Evolutionary conservation across 1,284 basidiomycete species (phyloP).

Genomic region (Trichosporon sp.): DNA sequence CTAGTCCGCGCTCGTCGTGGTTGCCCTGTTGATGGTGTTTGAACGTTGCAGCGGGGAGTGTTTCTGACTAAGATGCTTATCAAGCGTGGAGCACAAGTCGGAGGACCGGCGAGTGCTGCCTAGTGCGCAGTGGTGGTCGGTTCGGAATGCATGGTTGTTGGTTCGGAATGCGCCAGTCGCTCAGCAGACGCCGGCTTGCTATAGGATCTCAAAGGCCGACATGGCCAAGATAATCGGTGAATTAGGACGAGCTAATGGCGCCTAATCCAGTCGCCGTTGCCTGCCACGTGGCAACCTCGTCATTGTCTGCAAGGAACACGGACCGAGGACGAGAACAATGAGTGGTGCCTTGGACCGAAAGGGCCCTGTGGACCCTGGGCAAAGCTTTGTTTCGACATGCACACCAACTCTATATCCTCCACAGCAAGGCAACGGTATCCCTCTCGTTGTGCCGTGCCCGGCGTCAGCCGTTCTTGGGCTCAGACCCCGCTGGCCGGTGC

Average conservation of each 20-base stretch:
- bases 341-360: neutral
- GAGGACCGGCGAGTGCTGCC: neutral
- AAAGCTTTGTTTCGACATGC: neutral
- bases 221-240: slow-evolving; percentile 7
- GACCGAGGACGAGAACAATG: neutral
- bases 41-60: neutral
- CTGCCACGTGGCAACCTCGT: neutral
- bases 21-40: neutral
- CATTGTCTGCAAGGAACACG: neutral
- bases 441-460: neutral
- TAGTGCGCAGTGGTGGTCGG: neutral
- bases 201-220: neutral
- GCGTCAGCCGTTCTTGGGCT: neutral
- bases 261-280: neutral
- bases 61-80: neutral
- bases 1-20: slow-evolving; percentile 2
- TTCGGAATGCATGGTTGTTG: neutral
- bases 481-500: neutral
- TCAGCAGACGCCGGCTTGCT: neutral
- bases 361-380: neutral
- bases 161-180: neutral
- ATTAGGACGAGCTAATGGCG: slow-evolving; percentile 5
- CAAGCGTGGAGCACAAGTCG: neutral
- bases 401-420: neutral
- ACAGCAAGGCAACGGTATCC: neutral